Conservation (phyloP, 1,139 yeast species). For the Magnusiomyces sp. region DNA sequence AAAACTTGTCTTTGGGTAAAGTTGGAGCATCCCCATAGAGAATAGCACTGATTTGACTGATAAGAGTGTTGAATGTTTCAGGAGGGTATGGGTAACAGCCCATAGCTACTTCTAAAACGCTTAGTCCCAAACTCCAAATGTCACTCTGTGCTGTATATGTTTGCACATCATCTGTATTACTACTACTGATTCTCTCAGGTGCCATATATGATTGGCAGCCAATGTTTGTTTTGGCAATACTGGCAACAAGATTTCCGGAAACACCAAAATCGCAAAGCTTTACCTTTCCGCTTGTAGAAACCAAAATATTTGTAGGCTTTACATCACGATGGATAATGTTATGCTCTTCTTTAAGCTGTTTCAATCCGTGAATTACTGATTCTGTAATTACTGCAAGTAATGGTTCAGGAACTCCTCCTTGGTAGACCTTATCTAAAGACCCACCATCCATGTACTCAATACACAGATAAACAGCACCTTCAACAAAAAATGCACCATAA, state of each 20-base stretch:
- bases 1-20: constrained; percentile 49
- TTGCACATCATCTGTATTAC: constrained; percentile 50
- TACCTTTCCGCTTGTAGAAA: constrained; percentile 70
- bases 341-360: constrained; percentile 76
- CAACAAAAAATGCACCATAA: constrained; percentile 94
- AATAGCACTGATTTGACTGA: constrained; percentile 88
- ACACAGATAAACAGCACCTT: constrained; percentile 97
- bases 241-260: constrained; percentile 89
- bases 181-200: constrained; percentile 82
- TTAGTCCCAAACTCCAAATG: constrained; percentile 90
- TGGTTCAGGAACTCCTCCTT: constrained; percentile 72
- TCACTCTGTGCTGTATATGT: constrained; percentile 93
- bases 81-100: constrained; percentile 96
- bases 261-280: constrained; percentile 97
- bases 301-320: constrained; percentile 89
- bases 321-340: constrained; percentile 95
- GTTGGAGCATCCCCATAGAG: constrained; percentile 94
- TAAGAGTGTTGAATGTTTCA: constrained; percentile 81
- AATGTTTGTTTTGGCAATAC: constrained; percentile 89
- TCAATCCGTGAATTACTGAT: constrained; percentile 73
- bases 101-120: constrained; percentile 78
- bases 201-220: constrained; percentile 99
- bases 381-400: constrained; percentile 76
- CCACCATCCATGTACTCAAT: constrained; percentile 99
- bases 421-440: constrained; percentile 77